Percentiles rank a stretch among this genome's conserved stretches.
These are phyloP conservation scores for Stachybotrys chlorohalonatus DNA, from an alignment of 2,329 filamentous ascomycete species.

Conservation along the genomic window DNA sequence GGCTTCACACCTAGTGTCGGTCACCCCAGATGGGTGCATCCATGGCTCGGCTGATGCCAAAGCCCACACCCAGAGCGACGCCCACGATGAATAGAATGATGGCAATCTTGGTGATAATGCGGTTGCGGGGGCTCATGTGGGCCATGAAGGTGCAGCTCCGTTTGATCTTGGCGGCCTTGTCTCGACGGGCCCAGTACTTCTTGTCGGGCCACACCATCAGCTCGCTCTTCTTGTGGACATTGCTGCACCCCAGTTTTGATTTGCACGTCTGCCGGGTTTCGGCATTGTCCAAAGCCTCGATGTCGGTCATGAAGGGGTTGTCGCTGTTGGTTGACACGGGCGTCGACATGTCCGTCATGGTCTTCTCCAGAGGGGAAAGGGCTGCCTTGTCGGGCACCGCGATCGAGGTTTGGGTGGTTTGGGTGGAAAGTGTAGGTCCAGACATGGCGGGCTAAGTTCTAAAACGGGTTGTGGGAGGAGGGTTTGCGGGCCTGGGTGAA, in stretches of 20 bases:
- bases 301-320: constrained; percentile 49
- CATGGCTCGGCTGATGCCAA: constrained; percentile 53
- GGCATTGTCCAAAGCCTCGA: constrained; percentile 37
- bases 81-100: constrained; percentile 44
- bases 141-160: constrained; percentile 45
- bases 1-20: constrained; percentile 1
- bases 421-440: constrained; percentile 7
- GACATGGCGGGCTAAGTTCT: constrained; percentile 14
- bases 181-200: constrained; percentile 51
- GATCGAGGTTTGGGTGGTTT: constrained; percentile 9
- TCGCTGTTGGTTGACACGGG: constrained; percentile 30
- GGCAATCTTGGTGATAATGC: constrained; percentile 44
- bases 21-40: constrained; percentile 49
- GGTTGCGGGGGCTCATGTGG: constrained; percentile 42
- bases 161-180: constrained; percentile 45
- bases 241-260: constrained; percentile 19
- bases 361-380: constrained; percentile 14
- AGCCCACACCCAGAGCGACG: constrained; percentile 44
- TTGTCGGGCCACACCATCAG: constrained; percentile 52
- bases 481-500: background rate
- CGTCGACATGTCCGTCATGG: constrained; percentile 30
- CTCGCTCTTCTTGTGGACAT: constrained; percentile 29
- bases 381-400: constrained; percentile 19
- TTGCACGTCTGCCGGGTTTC: constrained; percentile 19
- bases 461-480: constrained; percentile 2